A percentile compares a stretch with the other conserved stretches of the same genome.
phyloP scores from a whole-genome alignment of 371 early-diverging fungal genomes.

The Catenaria anguillulae region DNA sequence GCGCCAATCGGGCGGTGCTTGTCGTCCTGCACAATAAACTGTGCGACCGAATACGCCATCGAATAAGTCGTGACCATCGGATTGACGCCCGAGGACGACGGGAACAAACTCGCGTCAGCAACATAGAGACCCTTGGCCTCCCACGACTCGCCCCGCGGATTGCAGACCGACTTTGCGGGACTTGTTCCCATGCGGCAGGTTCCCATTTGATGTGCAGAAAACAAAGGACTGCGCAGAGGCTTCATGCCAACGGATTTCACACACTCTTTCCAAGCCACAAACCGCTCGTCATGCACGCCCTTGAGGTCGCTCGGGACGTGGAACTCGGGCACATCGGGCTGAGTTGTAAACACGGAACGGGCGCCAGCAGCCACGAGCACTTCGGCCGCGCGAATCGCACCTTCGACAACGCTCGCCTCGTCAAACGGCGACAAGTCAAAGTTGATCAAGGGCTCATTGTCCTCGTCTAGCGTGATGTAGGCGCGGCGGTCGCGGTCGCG shows the following conservation, averaged over 20 bases:
- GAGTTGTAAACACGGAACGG: slow-evolving; percentile 36
- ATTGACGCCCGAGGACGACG: slow-evolving; percentile 57
- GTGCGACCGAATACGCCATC: slow-evolving; percentile 25
- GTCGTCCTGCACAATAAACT: slow-evolving; percentile 18
- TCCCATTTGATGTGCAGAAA: slow-evolving; percentile 46
- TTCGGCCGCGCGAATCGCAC: slow-evolving; percentile 31
- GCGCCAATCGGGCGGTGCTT: too few relatives aligned
- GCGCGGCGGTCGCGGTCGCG: slow-evolving; percentile 50
- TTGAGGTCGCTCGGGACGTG: neutral
- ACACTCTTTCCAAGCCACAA: neutral
- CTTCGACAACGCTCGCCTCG: slow-evolving; percentile 27
- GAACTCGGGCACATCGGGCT: slow-evolving; percentile 17
- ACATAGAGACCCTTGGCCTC: slow-evolving; percentile 56
- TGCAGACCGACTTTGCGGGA: slow-evolving; percentile 37
- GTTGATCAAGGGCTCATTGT: slow-evolving; percentile 23
- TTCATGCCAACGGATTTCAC: neutral
- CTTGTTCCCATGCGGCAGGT: slow-evolving; percentile 49
- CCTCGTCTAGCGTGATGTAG: slow-evolving; percentile 19
- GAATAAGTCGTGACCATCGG: slow-evolving; percentile 52
- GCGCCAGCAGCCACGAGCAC: slow-evolving; percentile 55
- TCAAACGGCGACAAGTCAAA: slow-evolving; percentile 40
- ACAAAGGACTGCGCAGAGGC: neutral
- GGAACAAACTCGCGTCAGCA: slow-evolving; percentile 54
- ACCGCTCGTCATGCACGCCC: neutral
- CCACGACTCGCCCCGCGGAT: slow-evolving; percentile 58